These are phyloP conservation scores for Cladobotryum protrusum DNA, from an alignment of 2,329 filamentous ascomycete genomes.

Conservation along the genomic window DNA sequence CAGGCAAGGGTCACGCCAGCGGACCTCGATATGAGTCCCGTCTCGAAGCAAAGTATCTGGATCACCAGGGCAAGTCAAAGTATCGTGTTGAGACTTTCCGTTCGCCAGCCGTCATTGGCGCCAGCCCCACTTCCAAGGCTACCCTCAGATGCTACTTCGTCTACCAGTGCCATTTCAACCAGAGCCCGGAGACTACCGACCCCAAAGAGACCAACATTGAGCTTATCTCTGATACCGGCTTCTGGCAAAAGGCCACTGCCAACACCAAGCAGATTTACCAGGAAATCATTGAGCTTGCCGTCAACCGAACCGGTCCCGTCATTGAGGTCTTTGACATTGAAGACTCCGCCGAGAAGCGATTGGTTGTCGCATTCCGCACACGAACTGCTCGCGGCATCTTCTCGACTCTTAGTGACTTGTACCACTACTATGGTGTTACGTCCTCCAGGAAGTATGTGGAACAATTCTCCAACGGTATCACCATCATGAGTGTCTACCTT, in stretches of 20 bases:
- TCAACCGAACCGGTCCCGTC: constrained; percentile 81
- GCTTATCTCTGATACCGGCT: constrained; percentile 85
- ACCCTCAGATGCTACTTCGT: constrained; percentile 97
- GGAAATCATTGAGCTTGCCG: constrained; percentile 81
- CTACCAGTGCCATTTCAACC: constrained; percentile 89
- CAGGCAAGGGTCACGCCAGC: constrained; percentile 66
- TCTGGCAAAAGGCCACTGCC: constrained; percentile 88
- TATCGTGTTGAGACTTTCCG: constrained; percentile 98
- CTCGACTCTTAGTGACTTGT: constrained; percentile 89
- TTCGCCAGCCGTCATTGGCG: constrained; percentile 73
- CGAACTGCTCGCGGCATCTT: constrained; percentile 89
- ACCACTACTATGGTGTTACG: constrained; percentile 97
- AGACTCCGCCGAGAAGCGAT: constrained; percentile 80
- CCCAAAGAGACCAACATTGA: constrained; percentile 83
- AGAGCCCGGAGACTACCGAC: constrained; percentile 61
- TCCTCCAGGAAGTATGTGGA: constrained; percentile 96
- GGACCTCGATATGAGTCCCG: constrained; percentile 92
- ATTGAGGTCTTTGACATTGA: constrained; percentile 98
- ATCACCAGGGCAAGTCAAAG: constrained; percentile 64
- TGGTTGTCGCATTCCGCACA: constrained; percentile 91
- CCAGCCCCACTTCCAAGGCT: constrained; percentile 60
- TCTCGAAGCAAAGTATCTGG: constrained; percentile 92
- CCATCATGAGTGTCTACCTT: constrained; percentile 92
- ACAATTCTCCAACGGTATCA: constrained; percentile 98
- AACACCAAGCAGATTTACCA: constrained; percentile 97